A percentile compares a stretch with the other conserved stretches of the same genome.
These are phyloP conservation scores for Funneliformis caledonium DNA, from an alignment of 371 early-diverging fungal genomes.

Conservation along the genomic window DNA sequence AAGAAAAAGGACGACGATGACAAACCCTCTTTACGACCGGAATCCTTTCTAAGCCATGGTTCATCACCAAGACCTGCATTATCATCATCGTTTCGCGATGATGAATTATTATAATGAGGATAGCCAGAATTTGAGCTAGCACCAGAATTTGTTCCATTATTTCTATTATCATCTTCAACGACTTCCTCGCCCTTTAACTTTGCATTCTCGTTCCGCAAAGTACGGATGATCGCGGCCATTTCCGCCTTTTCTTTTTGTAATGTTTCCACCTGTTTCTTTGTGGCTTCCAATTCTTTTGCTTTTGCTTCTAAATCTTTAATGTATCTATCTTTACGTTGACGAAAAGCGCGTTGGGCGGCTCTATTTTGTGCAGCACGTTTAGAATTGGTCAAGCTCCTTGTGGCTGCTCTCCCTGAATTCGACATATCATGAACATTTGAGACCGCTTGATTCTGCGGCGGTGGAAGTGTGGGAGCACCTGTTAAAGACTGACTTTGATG, in stretches of 20 bases:
- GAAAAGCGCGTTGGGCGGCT: slow-evolving; percentile 77
- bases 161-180: slow-evolving; percentile 1
- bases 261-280: neutral
- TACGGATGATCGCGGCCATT: slow-evolving; percentile 10
- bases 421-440: neutral
- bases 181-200: slow-evolving; percentile 14
- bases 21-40: neutral
- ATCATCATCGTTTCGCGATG: slow-evolving; percentile 25
- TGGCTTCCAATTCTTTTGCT: slow-evolving; percentile 42
- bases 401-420: neutral
- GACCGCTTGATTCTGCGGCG: neutral
- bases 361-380: slow-evolving; percentile 77
- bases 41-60: slow-evolving; percentile 35
- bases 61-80: slow-evolving; percentile 18
- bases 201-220: slow-evolving; percentile 6
- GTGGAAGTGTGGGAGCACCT: neutral
- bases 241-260: slow-evolving; percentile 32
- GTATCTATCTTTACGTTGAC: slow-evolving; percentile 77
- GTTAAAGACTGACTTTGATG: neutral
- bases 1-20: neutral
- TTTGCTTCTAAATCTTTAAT: slow-evolving; percentile 71
- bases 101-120: neutral
- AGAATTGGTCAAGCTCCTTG: slow-evolving; percentile 46
- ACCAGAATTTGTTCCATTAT: neutral
- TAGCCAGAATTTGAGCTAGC: neutral